phyloP scores from a whole-genome alignment of 1,284 basidiomycete species.

The Cryptococcus wingfieldii region DNA sequence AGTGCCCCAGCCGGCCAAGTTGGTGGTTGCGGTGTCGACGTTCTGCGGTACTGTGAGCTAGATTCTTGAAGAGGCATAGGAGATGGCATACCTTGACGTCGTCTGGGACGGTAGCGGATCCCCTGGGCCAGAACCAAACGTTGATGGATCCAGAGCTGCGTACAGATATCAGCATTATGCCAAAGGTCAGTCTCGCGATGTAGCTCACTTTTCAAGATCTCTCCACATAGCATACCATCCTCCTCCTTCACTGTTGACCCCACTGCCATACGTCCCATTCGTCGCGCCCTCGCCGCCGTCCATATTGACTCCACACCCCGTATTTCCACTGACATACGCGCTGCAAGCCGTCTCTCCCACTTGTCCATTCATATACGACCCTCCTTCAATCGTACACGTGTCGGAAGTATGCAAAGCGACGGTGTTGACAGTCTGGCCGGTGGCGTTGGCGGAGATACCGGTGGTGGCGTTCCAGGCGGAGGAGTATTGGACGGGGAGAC shows the following conservation, averaged over 20 bases:
- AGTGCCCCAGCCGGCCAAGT: constrained; percentile 29
- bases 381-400: constrained; percentile 59
- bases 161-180: neutral
- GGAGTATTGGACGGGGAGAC: constrained; percentile 25
- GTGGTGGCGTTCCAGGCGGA: constrained; percentile 29
- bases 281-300: constrained; percentile 28
- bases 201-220: constrained; percentile 34
- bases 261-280: constrained; percentile 25
- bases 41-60: constrained; percentile 13
- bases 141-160: constrained; percentile 32
- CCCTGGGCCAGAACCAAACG: constrained; percentile 41
- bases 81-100: constrained; percentile 36
- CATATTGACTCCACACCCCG: constrained; percentile 62
- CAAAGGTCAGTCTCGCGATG: neutral
- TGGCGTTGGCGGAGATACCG: constrained; percentile 34
- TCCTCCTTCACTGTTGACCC: constrained; percentile 56
- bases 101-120: constrained; percentile 31
- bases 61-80: neutral
- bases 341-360: constrained; percentile 55
- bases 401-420: constrained; percentile 62
- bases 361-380: constrained; percentile 33
- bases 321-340: constrained; percentile 55
- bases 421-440: constrained; percentile 49
- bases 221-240: constrained; percentile 67
- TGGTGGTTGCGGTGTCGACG: constrained; percentile 20